phyloP scores from a whole-genome alignment of 2,329 filamentous ascomycete species.

The Capronia americana region DNA sequence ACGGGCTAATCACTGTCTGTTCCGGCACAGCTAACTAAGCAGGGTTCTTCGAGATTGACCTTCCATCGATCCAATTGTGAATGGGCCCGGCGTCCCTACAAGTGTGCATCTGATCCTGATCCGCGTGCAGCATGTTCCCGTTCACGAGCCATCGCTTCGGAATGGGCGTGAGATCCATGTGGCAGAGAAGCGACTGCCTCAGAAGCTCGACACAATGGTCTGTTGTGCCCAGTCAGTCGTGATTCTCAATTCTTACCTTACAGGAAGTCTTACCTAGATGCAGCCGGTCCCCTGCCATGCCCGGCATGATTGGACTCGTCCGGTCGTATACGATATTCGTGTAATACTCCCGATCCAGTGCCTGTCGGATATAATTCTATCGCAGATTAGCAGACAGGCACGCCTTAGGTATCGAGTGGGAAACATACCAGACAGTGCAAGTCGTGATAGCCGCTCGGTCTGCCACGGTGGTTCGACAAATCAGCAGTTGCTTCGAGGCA shows the following conservation, averaged over 20 bases:
- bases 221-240: neutral
- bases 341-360: conserved; percentile 8
- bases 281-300: conserved; percentile 7
- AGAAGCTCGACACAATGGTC: conserved; percentile 10
- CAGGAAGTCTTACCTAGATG: conserved; percentile 7
- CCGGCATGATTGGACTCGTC: conserved; percentile 4
- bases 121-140: conserved; percentile 10
- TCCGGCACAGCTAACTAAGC: neutral
- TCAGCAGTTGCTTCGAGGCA: neutral
- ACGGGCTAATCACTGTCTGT: too few species aligned
- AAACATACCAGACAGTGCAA: conserved; percentile 6
- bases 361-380: conserved; percentile 6
- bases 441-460: conserved; percentile 11
- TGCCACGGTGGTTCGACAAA: neutral
- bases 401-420: neutral
- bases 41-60: conserved; percentile 10
- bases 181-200: conserved; percentile 12
- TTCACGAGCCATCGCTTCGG: conserved; percentile 8
- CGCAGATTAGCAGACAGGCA: neutral
- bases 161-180: conserved; percentile 9
- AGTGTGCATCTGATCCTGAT: conserved; percentile 9
- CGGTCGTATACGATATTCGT: conserved; percentile 9
- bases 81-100: conserved; percentile 7
- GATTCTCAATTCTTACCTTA: neutral
- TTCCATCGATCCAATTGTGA: conserved; percentile 9